Percentiles rank a stretch among this genome's conserved stretches.
These are phyloP conservation scores for Discostella stelligera DNA, from an alignment of 352 stramenopile genomes.

Conservation along the genomic window DNA sequence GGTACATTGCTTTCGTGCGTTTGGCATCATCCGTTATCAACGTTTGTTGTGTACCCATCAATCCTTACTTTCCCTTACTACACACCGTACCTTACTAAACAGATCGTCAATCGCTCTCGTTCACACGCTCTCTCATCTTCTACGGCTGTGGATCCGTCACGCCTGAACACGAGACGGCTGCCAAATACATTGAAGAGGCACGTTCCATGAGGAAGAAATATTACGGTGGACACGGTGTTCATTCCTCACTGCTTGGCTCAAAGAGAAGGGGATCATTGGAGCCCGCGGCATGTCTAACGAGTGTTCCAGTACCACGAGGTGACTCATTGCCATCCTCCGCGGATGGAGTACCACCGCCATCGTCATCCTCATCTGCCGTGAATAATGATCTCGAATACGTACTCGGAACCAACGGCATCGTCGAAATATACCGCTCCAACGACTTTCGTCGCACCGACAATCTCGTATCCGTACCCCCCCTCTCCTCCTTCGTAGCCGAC, in stretches of 20 bases:
- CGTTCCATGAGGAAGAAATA: constrained; percentile 72
- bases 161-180: constrained; percentile 72
- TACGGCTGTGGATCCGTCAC: constrained; percentile 78
- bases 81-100: neutral
- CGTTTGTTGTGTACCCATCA: neutral
- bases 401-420: constrained; percentile 55
- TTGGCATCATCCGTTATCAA: neutral
- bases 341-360: constrained; percentile 18
- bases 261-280: neutral
- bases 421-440: constrained; percentile 54
- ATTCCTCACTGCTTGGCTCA: constrained; percentile 11
- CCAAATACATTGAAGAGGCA: constrained; percentile 66
- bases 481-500: constrained; percentile 69
- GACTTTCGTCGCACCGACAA: constrained; percentile 58
- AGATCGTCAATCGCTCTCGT: constrained; percentile 77
- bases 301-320: neutral
- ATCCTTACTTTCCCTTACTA: neutral
- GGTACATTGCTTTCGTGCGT: neutral
- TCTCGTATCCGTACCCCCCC: constrained; percentile 60
- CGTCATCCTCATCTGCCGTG: constrained; percentile 24
- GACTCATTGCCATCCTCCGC: neutral
- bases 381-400: constrained; percentile 47
- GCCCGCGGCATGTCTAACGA: neutral
- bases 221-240: constrained; percentile 45
- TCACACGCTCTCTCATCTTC: constrained; percentile 81